These are phyloP conservation scores for Boletus fagicola DNA, from an alignment of 768 basidiomycete species.

Conservation along the genomic window DNA sequence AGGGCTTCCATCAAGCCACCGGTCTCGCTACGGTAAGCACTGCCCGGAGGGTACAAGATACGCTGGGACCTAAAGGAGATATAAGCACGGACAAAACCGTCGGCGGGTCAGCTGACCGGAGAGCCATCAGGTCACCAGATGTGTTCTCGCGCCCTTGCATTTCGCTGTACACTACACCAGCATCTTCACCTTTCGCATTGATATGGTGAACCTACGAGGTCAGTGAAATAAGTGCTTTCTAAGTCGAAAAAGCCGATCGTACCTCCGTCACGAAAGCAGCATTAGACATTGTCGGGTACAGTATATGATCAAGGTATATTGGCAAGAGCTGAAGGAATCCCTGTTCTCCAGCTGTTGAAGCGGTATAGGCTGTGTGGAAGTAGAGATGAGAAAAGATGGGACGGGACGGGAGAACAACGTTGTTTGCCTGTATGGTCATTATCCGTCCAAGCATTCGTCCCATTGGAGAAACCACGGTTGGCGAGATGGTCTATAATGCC, in stretches of 20 bases:
- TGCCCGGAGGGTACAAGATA: slow-evolving; percentile 73
- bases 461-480: slow-evolving; percentile 88
- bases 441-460: slow-evolving; percentile 97
- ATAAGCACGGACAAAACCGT: slow-evolving; percentile 1
- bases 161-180: slow-evolving; percentile 95
- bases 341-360: slow-evolving; percentile 91
- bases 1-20: slow-evolving; percentile 94
- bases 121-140: slow-evolving; percentile 84
- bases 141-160: slow-evolving; percentile 98
- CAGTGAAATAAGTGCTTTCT: slow-evolving; percentile 2
- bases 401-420: neutral
- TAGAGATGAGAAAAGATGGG: neutral
- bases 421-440: slow-evolving; percentile 70
- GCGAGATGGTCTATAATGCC: slow-evolving; percentile 94
- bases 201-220: slow-evolving; percentile 88
- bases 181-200: slow-evolving; percentile 84
- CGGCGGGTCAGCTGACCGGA: slow-evolving; percentile 49
- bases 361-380: slow-evolving; percentile 68
- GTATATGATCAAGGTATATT: slow-evolving; percentile 93
- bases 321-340: slow-evolving; percentile 84
- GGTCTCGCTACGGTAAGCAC: slow-evolving; percentile 94
- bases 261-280: slow-evolving; percentile 75
- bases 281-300: slow-evolving; percentile 92
- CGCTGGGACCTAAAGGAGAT: slow-evolving; percentile 61
- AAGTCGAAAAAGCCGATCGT: slow-evolving; percentile 3